Conservation (phyloP, 257 asterid species). For the Nicotiana attenuata region DNA sequence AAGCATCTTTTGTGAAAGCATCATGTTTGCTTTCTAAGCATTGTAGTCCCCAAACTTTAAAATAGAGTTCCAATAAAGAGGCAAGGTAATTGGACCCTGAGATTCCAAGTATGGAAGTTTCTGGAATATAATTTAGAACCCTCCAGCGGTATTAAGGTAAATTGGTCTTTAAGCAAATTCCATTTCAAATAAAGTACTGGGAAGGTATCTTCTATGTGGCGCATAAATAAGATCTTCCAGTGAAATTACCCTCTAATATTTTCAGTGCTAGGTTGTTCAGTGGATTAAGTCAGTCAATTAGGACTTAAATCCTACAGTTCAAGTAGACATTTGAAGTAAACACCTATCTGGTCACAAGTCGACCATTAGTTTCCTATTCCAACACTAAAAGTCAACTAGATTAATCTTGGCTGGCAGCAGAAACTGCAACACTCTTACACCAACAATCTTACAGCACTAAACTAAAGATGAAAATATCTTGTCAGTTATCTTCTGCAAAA, state of each 20-base stretch:
- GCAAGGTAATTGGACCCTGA: neutral
- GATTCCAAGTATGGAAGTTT: neutral
- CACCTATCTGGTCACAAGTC: neutral
- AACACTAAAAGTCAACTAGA: slow-evolving; percentile 1
- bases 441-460: neutral
- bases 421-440: neutral
- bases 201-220: neutral
- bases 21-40: neutral
- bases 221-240: neutral
- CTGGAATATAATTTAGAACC: slow-evolving; percentile 7
- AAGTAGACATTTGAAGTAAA: neutral
- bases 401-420: neutral
- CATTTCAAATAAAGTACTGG: neutral
- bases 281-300: neutral
- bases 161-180: neutral
- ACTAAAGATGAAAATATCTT: neutral
- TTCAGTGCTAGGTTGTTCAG: neutral
- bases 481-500: neutral
- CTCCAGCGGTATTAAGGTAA: neutral
- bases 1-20: neutral
- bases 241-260: neutral
- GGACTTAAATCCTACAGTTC: slow-evolving; percentile 7
- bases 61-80: neutral
- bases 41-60: neutral
- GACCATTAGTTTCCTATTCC: neutral